phyloP scores from a whole-genome alignment of 129 eudicot genomes.

The Ambrosia trifida region DNA sequence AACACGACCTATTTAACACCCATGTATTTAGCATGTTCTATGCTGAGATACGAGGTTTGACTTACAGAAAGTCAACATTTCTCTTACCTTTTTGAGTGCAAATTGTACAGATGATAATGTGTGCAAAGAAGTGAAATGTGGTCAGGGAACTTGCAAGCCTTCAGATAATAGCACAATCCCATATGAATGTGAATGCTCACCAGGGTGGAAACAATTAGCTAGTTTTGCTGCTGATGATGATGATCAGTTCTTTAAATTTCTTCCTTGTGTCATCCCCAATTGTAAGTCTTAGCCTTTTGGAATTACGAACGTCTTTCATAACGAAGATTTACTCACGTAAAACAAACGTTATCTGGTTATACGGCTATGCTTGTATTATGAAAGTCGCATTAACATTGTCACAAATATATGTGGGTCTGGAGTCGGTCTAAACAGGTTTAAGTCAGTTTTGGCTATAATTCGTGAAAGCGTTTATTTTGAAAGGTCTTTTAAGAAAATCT shows the following conservation, averaged over 20 bases:
- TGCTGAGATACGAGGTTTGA: not conserved
- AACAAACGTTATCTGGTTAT: no score
- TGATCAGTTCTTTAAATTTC: conserved; percentile 35
- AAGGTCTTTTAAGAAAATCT: no score
- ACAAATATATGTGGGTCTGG: no score
- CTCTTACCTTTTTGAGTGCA: not conserved
- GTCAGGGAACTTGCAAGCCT: conserved; percentile 70
- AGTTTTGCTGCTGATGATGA: conserved; percentile 26
- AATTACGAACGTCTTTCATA: not conserved
- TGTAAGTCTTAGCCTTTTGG: conserved; percentile 43
- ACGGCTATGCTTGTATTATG: no score
- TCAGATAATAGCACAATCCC: conserved; percentile 41
- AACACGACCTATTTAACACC: no score
- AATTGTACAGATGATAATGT: conserved; percentile 38
- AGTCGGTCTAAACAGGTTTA: no score
- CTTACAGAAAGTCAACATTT: not conserved
- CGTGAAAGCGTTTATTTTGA: no score
- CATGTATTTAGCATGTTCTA: no score
- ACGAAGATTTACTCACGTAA: no score
- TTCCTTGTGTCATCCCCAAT: conserved; percentile 87
- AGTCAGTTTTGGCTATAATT: no score
- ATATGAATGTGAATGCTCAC: conserved; percentile 64
- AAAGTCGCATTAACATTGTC: no score
- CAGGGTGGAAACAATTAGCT: conserved; percentile 74
- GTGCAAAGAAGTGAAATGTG: conserved; percentile 67